These are phyloP conservation scores for Yamadazyma diospyri DNA, from an alignment of 1,139 yeast genomes.

Conservation along the genomic window DNA sequence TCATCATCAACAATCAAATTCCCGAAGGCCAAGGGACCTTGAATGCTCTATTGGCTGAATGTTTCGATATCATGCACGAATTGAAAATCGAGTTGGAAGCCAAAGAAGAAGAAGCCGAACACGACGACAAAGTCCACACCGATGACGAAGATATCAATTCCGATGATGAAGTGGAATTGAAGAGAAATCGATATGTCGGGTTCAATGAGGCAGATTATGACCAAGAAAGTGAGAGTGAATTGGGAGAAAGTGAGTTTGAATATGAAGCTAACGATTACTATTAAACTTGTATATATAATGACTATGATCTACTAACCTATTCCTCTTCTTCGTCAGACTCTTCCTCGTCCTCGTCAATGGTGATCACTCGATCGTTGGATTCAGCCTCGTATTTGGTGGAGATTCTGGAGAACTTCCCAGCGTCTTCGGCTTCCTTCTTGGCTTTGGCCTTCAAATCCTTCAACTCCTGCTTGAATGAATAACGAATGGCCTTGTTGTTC, in stretches of 20 bases:
- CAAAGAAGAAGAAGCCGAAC: constrained; percentile 37
- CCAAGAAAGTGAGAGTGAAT: constrained; percentile 33
- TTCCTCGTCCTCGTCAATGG: constrained; percentile 54
- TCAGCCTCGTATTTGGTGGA: constrained; percentile 62
- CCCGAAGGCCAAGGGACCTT: constrained; percentile 98
- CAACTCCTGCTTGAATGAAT: constrained; percentile 59
- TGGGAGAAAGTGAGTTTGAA: constrained; percentile 25
- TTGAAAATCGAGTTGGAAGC: constrained; percentile 85
- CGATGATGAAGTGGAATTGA: constrained; percentile 45
- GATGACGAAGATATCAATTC: constrained; percentile 29
- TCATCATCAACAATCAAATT: constrained; percentile 77
- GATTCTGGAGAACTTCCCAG: constrained; percentile 66
- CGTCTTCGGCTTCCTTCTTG: constrained; percentile 48
- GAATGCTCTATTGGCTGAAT: constrained; percentile 85
- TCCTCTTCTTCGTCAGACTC: constrained; percentile 16
- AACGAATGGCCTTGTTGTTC: constrained; percentile 75
- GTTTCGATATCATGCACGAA: constrained; percentile 91
- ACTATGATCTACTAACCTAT: not conserved
- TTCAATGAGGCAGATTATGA: constrained; percentile 49
- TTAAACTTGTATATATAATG: constrained; percentile 13
- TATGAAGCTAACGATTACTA: constrained; percentile 47
- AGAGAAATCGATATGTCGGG: constrained; percentile 42
- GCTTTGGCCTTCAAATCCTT: constrained; percentile 53
- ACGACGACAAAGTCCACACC: constrained; percentile 17
- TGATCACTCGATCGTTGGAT: constrained; percentile 43